Evolutionary conservation across 306 rosid species (phyloP).

Genomic region (Ceratonia siliqua): DNA sequence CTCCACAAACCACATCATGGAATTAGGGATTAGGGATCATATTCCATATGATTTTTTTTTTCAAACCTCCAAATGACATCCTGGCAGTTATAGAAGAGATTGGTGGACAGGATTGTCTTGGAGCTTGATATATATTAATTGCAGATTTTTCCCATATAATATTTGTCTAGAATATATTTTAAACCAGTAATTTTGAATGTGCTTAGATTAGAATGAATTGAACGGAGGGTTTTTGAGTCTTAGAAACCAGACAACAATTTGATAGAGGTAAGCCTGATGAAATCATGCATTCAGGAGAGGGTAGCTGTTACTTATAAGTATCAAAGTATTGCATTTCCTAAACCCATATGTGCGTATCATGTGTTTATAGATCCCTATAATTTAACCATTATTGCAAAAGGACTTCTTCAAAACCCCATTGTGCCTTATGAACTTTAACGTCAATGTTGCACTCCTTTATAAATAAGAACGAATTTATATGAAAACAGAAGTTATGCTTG

Average conservation of each 20-base stretch:
- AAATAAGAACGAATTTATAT: not conserved
- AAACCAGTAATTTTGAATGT: not conserved
- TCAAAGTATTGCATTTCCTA: not conserved
- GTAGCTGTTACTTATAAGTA: not conserved
- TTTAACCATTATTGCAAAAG: too few species aligned
- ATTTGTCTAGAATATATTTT: not conserved
- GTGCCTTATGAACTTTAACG: not conserved
- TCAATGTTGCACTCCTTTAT: not conserved
- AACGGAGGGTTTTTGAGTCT: not conserved
- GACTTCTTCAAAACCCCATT: not conserved
- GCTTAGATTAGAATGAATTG: not conserved
- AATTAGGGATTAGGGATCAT: not conserved
- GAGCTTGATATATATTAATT: not conserved
- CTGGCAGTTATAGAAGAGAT: not conserved
- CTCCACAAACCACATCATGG: not conserved
- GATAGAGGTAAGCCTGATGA: not conserved
- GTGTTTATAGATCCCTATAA: not conserved
- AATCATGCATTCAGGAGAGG: not conserved
- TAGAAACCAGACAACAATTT: not conserved
- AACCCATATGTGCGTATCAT: not conserved
- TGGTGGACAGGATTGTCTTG: not conserved
- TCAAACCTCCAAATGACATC: not conserved
- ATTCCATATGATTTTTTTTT: not conserved
- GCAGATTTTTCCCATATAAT: not conserved
- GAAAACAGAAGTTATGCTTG: not conserved